Evolutionary conservation across 805 yeast species (phyloP).

Genomic region (Jamesozyma gamospora): DNA sequence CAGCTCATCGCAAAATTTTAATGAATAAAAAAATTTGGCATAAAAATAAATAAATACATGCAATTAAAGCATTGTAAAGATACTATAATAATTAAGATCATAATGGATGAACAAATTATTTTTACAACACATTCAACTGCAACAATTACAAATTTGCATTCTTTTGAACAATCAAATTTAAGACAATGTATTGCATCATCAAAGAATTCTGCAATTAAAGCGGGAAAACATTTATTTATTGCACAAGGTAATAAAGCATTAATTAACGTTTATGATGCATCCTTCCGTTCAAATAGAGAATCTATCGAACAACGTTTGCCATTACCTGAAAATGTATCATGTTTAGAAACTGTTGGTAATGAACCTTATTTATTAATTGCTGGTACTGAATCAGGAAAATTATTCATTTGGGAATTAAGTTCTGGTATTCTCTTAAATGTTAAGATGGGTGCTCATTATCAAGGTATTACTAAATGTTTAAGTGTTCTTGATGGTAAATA

Average conservation of each 20-base stretch:
- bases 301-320: constrained; percentile 72
- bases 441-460: constrained; percentile 72
- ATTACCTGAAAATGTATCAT: constrained; percentile 65
- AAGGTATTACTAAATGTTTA: constrained; percentile 49
- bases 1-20: constrained; percentile 20
- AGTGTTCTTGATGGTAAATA: constrained; percentile 56
- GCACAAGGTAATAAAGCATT: constrained; percentile 66
- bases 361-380: constrained; percentile 62
- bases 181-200: constrained; percentile 36
- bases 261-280: constrained; percentile 56
- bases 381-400: constrained; percentile 47
- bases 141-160: constrained; percentile 21
- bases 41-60: too few species aligned
- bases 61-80: too few species aligned
- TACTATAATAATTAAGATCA: too few species aligned
- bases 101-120: constrained; percentile 21
- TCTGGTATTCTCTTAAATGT: constrained; percentile 68
- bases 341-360: constrained; percentile 28
- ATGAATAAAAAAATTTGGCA: too few species aligned
- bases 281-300: constrained; percentile 28
- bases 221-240: constrained; percentile 50
- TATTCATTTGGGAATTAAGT: constrained; percentile 76
- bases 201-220: constrained; percentile 40
- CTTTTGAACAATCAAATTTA: constrained; percentile 23
- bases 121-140: constrained; percentile 25